Conservation (phyloP, 257 asterid genomes). For the Leonotis leonurus region DNA sequence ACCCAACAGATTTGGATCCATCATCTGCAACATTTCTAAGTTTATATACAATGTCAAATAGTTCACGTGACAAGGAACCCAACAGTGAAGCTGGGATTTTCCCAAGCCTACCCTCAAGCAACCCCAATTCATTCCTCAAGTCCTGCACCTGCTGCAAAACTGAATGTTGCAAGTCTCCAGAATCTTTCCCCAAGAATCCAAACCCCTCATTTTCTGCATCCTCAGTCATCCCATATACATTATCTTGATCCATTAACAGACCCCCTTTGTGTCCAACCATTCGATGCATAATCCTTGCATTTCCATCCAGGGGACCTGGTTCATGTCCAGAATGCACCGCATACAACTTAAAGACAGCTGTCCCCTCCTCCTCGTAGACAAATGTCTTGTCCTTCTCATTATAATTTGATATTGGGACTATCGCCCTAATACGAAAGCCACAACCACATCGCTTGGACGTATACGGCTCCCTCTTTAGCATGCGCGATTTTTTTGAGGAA, state of each 20-base stretch:
- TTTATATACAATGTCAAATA: conserved; percentile 59
- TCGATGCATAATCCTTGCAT: conserved; percentile 94
- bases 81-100: conserved; percentile 49
- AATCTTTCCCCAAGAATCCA: conserved; percentile 55
- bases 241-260: conserved; percentile 70
- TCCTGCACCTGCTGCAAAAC: conserved; percentile 78
- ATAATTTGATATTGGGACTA: conserved; percentile 87
- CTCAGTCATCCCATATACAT: conserved; percentile 64
- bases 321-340: conserved; percentile 96
- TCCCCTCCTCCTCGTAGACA: conserved; percentile 94
- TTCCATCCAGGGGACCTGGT: conserved; percentile 94
- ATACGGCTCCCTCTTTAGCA: conserved; percentile 81
- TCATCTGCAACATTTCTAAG: conserved; percentile 67
- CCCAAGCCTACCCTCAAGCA: conserved; percentile 74
- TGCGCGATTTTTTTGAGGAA: conserved; percentile 60
- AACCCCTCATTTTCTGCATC: conserved; percentile 72
- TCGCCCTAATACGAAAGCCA: conserved; percentile 88
- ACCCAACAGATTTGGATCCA: conserved; percentile 54
- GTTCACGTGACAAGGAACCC: conserved; percentile 68
- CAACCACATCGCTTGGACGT: conserved; percentile 92
- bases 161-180: conserved; percentile 55
- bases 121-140: conserved; percentile 64
- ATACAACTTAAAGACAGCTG: conserved; percentile 86
- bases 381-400: conserved; percentile 90
- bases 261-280: conserved; percentile 92